phyloP scores from a whole-genome alignment of 352 stramenopile genomes.

The Phytophthora tubulina region DNA sequence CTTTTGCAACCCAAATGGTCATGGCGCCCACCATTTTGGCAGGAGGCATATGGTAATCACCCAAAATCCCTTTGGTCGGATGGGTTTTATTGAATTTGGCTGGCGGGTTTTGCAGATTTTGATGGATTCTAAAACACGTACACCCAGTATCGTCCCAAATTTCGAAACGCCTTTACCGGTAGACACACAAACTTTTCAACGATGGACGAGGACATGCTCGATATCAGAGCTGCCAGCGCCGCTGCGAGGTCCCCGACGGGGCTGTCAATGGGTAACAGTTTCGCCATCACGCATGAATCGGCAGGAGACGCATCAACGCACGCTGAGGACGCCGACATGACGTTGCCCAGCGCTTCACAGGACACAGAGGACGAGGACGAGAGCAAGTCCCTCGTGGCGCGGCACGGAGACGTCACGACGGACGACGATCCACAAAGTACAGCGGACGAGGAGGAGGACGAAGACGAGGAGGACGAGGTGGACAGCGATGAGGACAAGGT shows the following conservation, averaged over 20 bases:
- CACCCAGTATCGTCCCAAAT: not conserved
- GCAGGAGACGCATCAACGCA: not conserved
- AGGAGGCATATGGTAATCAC: too few species aligned
- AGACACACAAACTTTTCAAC: too few species aligned
- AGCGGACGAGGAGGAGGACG: constrained; percentile 63
- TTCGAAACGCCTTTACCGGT: not conserved
- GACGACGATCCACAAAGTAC: constrained; percentile 62
- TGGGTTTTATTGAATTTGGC: too few species aligned
- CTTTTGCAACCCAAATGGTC: too few species aligned
- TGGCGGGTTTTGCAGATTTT: too few species aligned
- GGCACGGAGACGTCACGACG: constrained; percentile 53
- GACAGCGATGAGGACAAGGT: constrained; percentile 60
- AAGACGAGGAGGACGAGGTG: constrained; percentile 58
- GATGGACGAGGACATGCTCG: constrained; percentile 7
- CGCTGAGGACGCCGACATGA: constrained; percentile 41
- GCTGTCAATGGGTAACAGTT: not conserved
- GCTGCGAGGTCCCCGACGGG: constrained; percentile 1
- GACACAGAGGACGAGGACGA: constrained; percentile 61
- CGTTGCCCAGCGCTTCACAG: constrained; percentile 46
- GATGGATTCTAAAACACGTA: too few species aligned
- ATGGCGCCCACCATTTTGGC: too few species aligned
- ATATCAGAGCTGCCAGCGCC: not conserved
- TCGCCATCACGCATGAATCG: not conserved
- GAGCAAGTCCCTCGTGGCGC: constrained; percentile 21
- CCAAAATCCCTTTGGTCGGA: too few species aligned